Conservation (phyloP, 2,329 filamentous ascomycete species). For the Aureobasidium pullulans region DNA sequence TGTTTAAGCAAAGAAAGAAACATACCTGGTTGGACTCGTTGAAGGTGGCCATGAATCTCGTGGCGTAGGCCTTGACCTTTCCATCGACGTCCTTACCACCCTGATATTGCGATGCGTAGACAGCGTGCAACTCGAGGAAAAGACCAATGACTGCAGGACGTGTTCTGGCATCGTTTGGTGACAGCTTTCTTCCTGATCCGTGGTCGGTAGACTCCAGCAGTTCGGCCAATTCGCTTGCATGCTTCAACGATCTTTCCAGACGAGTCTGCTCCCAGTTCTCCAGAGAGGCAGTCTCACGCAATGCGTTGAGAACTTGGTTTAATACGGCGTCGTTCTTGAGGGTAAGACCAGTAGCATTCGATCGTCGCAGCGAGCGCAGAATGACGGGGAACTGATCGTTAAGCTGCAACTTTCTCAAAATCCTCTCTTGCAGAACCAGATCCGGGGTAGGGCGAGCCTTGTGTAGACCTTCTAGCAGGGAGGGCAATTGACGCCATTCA, state of each 20-base stretch:
- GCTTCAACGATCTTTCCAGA: conserved; percentile 31
- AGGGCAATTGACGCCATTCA: conserved; percentile 31
- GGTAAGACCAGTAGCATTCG: conserved; percentile 27
- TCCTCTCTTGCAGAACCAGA: conserved; percentile 23
- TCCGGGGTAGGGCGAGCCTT: conserved; percentile 19
- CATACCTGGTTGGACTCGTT: conserved; percentile 15
- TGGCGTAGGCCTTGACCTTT: conserved; percentile 33
- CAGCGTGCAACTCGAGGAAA: conserved; percentile 37
- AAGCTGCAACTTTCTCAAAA: conserved; percentile 26
- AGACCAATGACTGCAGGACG: conserved; percentile 34
- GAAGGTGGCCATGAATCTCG: conserved; percentile 30
- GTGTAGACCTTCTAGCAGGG: conserved; percentile 27
- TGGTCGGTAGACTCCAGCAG: conserved; percentile 37
- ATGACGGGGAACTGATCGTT: conserved; percentile 25
- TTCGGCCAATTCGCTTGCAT: conserved; percentile 32
- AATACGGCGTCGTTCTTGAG: conserved; percentile 27
- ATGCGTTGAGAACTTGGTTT: conserved; percentile 27
- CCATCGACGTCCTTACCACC: conserved; percentile 28
- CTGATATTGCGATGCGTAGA: conserved; percentile 30
- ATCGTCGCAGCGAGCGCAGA: conserved; percentile 26
- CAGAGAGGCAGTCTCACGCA: conserved; percentile 28
- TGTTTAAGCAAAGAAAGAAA: background rate
- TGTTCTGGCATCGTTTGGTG: conserved; percentile 25
- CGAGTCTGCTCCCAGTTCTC: conserved; percentile 31
- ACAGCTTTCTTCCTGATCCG: conserved; percentile 20